These are phyloP conservation scores for Cercospora janseana DNA, from an alignment of 2,329 filamentous ascomycete genomes.

Conservation along the genomic window DNA sequence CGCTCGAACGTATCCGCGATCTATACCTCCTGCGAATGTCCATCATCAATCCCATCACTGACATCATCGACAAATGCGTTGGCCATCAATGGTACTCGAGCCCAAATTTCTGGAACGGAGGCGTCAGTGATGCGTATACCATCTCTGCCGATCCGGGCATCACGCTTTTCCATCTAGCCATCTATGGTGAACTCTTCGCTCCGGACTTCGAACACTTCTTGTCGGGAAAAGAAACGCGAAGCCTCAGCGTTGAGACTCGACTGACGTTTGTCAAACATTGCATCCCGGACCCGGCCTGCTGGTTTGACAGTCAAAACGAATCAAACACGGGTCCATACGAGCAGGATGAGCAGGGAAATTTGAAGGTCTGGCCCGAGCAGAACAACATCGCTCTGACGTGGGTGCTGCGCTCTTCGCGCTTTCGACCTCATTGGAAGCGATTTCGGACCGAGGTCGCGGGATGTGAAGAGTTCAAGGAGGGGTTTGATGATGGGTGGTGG, in stretches of 20 bases:
- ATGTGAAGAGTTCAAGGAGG: conserved; percentile 22
- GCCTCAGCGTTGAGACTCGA: conserved; percentile 28
- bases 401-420: conserved; percentile 31
- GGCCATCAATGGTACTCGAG: conserved; percentile 34
- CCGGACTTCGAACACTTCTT: conserved; percentile 30
- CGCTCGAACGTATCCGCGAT: conserved; percentile 35
- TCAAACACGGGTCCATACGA: conserved; percentile 26
- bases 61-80: conserved; percentile 38
- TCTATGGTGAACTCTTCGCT: conserved; percentile 38
- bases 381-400: conserved; percentile 21
- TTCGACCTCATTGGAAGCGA: conserved; percentile 32
- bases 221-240: conserved; percentile 2
- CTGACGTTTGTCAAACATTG: conserved; percentile 38
- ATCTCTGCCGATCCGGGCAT: conserved; percentile 28
- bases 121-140: conserved; percentile 35
- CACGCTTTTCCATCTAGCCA: conserved; percentile 36
- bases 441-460: conserved; percentile 18
- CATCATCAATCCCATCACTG: conserved; percentile 37
- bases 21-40: conserved; percentile 34
- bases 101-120: conserved; percentile 36
- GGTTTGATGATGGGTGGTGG: conserved; percentile 18
- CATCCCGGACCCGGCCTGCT: conserved; percentile 30
- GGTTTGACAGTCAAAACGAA: too few relatives aligned
- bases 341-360: background rate
- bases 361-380: background rate